A percentile compares a stretch with the other conserved stretches of the same genome.
Conservation (phyloP, 345 rosid species). For the Eucalyptus globulus region DNA sequence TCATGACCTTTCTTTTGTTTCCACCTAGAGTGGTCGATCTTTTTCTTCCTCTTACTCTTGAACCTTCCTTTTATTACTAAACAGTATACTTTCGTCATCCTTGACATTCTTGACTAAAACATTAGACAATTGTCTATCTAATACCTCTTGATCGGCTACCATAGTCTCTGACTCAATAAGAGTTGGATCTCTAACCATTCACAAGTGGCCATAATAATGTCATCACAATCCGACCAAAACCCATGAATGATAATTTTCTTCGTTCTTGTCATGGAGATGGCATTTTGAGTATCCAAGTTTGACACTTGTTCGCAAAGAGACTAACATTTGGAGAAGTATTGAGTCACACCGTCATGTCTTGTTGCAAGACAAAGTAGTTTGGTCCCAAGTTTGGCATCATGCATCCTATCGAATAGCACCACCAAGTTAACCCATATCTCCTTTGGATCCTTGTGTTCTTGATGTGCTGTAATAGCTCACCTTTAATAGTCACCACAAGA, state of each 20-base stretch:
- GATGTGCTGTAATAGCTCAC: background rate
- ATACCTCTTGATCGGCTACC: background rate
- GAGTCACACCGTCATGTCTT: background rate
- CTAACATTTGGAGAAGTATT: background rate
- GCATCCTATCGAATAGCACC: background rate
- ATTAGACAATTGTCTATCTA: no score
- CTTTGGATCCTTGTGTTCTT: background rate
- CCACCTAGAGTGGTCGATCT: background rate
- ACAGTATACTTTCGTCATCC: background rate
- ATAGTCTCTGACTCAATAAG: background rate
- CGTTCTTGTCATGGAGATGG: background rate
- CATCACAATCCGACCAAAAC: background rate
- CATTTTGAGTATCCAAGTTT: background rate
- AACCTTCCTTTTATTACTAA: background rate
- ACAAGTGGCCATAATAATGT: background rate
- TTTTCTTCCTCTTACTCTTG: background rate
- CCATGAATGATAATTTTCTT: background rate
- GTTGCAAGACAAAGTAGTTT: background rate
- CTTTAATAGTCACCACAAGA: background rate
- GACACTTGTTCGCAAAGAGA: background rate
- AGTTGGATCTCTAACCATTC: background rate
- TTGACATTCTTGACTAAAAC: background rate
- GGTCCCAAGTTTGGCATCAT: background rate
- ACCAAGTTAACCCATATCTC: background rate
- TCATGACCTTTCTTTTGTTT: background rate